Conservation (phyloP, 495 filamentous ascomycete genomes). For the Trichoderma asperelloides region DNA sequence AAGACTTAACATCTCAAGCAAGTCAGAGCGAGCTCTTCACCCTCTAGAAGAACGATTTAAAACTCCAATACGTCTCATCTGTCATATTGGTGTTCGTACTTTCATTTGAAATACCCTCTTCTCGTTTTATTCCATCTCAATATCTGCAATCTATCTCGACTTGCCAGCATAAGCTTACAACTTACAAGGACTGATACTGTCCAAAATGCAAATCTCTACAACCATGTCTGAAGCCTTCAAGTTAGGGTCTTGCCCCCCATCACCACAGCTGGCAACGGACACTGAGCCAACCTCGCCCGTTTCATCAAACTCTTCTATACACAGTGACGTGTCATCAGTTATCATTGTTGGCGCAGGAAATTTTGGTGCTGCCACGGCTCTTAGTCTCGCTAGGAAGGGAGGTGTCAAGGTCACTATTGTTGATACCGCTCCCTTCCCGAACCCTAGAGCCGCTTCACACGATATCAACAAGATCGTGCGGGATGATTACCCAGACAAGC, state of each 20-base stretch:
- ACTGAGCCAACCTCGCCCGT: neutral
- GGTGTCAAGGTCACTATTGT: slow-evolving; percentile 5
- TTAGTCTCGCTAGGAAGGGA: neutral
- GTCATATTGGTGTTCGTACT: no score
- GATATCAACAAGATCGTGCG: slow-evolving; percentile 17
- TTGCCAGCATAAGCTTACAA: neutral
- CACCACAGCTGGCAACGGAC: neutral
- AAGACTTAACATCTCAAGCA: neutral
- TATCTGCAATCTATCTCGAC: neutral
- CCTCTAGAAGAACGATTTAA: neutral
- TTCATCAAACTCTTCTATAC: neutral
- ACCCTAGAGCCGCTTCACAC: slow-evolving; percentile 22
- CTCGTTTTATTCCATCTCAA: neutral
- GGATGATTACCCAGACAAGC: slow-evolving; percentile 13
- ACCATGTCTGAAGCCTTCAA: neutral
- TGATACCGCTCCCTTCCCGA: slow-evolving; percentile 12
- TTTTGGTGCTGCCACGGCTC: slow-evolving; percentile 10
- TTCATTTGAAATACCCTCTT: no score
- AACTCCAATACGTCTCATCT: neutral
- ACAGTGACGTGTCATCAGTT: neutral
- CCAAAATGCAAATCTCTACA: neutral
- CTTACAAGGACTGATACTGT: neutral
- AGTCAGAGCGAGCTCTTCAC: no score
- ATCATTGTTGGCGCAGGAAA: slow-evolving; percentile 11
- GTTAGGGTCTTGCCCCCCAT: neutral